Base-by-base conservation (phyloP, 371 early-diverging fungal species). In the Synchytrium microbalum region DNA sequence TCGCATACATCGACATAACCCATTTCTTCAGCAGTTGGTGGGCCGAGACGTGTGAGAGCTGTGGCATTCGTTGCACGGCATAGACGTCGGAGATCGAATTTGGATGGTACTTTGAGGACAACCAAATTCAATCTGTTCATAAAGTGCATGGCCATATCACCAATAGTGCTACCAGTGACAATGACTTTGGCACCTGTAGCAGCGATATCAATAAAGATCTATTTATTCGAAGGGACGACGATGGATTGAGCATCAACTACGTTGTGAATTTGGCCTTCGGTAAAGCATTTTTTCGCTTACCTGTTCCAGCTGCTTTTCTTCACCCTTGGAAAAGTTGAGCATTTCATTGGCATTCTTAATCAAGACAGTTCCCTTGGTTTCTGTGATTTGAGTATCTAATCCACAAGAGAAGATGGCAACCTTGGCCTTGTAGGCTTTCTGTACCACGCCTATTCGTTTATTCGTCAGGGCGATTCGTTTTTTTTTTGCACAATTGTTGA, bases 331-430 rank as follows among this genome's bases (percentile, higher is more conserved):
- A 74, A 96, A 99, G 73, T 88, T 88, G 52, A 96, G 81, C 92
- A 99, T 92, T 73, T 99, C 99, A 63, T 88, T 81, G 61, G 99
- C 98, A 72, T 91, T 96, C 69, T 93, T 90, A 71, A 99, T 88
- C 72, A 98, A 81, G 46, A 99, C 97, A 3, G 99, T 98, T 54
- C 99, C 99, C 84, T 99, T 99, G 62, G 99, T 98, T 75, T 99
- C 99, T 29, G 99, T 96, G 73, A 93, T 88, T 23, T 90, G 80
- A 64, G 96, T 88, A 71, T 98, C 99, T 63, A 99, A 79, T 13
- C 95, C 90, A 74, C 97, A 98, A 46, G 95, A 90, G 78, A 92
- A 99, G 62, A 99, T 88, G 46, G 97, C 99, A 54, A 96, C 86
- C 81, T 94, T 95, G 70, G 93, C 95, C 69, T 90, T 86, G 58